phyloP scores from a whole-genome alignment of 2,329 filamentous ascomycete genomes.

The Ambrosiella xylebori region DNA sequence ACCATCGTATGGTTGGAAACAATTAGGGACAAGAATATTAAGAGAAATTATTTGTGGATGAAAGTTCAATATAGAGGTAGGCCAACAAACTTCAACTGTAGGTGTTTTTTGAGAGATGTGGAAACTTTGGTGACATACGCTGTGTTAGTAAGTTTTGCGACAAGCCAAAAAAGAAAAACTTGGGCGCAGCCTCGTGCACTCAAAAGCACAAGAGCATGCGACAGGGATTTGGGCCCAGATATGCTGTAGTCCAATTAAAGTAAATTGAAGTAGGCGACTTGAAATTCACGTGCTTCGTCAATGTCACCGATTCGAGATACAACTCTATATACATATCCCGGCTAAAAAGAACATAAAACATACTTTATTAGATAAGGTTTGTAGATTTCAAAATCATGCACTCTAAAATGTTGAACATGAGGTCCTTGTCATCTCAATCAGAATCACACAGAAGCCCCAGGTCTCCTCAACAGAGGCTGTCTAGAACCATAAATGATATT shows the following conservation, averaged over 20 bases:
- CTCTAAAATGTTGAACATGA: too few species aligned
- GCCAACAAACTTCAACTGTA: too few species aligned
- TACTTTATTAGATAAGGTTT: too few species aligned
- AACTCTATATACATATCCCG: too few species aligned
- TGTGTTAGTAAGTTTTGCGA: background rate
- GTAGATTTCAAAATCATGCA: too few species aligned
- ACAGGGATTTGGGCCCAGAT: background rate
- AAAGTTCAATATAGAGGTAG: too few species aligned
- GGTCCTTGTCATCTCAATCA: too few species aligned
- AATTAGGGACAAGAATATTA: background rate
- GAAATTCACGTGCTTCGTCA: too few species aligned
- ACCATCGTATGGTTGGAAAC: conserved; percentile 30
- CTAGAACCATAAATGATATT: background rate
- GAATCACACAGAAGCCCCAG: background rate
- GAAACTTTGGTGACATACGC: background rate
- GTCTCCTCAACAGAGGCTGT: background rate
- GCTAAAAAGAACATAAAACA: too few species aligned
- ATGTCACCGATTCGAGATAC: too few species aligned
- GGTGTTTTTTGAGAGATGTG: too few species aligned
- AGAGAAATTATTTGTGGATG: background rate
- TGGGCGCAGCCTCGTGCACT: background rate
- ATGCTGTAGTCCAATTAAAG: background rate
- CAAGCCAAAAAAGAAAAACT: background rate
- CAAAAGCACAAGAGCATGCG: background rate
- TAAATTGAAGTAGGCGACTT: too few species aligned